These are phyloP conservation scores for Actinomucor elegans DNA, from an alignment of 371 early-diverging fungal genomes.

Conservation along the genomic window DNA sequence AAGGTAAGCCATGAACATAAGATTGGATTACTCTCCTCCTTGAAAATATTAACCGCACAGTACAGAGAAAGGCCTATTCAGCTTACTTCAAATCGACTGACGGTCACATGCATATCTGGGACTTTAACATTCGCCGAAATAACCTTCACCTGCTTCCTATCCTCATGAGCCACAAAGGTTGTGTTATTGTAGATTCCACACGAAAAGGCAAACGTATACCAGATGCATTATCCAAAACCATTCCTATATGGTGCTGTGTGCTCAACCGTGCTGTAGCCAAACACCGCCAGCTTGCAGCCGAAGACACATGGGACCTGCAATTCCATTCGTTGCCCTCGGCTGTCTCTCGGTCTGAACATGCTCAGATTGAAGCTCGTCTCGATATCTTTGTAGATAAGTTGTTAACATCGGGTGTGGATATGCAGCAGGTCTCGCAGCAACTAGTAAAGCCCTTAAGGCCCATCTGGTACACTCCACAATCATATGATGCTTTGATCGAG, in stretches of 20 bases:
- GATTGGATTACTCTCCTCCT: too few relatives aligned
- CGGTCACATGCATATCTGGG: slow-evolving; percentile 85
- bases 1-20: slow-evolving; percentile 54
- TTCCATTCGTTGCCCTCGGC: slow-evolving; percentile 68
- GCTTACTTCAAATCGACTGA: slow-evolving; percentile 93
- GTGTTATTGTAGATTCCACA: slow-evolving; percentile 87
- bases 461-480: slow-evolving; percentile 75
- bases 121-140: slow-evolving; percentile 75
- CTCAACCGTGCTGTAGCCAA: slow-evolving; percentile 58
- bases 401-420: slow-evolving; percentile 55
- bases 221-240: slow-evolving; percentile 81
- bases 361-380: slow-evolving; percentile 63
- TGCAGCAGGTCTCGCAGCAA: slow-evolving; percentile 33
- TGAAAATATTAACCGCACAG: too few relatives aligned
- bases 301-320: slow-evolving; percentile 49
- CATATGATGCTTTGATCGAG: slow-evolving; percentile 40
- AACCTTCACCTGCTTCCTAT: slow-evolving; percentile 71
- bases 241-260: slow-evolving; percentile 87
- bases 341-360: slow-evolving; percentile 72
- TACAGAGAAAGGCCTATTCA: slow-evolving; percentile 54
- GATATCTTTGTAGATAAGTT: slow-evolving; percentile 62
- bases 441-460: slow-evolving; percentile 76
- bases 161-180: slow-evolving; percentile 60
- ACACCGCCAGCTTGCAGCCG: neutral
- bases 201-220: slow-evolving; percentile 83